A percentile compares a stretch with the other conserved stretches of the same genome.
Evolutionary conservation across 78 protist species (phyloP).

Genomic region (Cavenderia fasciculata): DNA sequence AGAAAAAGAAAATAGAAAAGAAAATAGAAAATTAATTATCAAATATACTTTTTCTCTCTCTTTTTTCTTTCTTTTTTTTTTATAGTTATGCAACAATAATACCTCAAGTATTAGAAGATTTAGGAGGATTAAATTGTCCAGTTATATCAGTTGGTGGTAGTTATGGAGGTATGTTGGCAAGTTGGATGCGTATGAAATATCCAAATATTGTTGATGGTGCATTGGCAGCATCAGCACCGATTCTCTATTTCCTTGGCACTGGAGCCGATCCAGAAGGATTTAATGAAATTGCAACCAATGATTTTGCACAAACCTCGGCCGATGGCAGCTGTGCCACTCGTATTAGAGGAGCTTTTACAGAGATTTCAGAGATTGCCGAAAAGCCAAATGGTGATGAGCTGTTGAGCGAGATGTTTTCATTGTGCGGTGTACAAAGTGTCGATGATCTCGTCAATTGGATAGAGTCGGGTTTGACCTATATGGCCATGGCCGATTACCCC

Average conservation of each 20-base stretch:
- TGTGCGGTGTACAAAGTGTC: conserved; percentile 9
- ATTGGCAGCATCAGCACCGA: conserved; percentile 81
- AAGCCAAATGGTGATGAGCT: background rate
- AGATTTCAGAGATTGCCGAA: background rate
- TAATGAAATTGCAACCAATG: conserved; percentile 69
- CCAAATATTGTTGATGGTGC: conserved; percentile 80
- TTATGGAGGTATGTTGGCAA: conserved; percentile 80
- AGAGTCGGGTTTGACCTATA: conserved; percentile 38
- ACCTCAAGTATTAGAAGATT: background rate
- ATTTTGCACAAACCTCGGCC: conserved; percentile 41
- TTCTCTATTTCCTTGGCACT: conserved; percentile 39
- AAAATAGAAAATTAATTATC: no score
- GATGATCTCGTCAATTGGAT: conserved; percentile 23
- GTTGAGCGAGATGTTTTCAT: conserved; percentile 16
- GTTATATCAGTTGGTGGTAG: conserved; percentile 72
- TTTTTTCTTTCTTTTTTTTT: no score
- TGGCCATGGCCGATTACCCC: conserved; percentile 83
- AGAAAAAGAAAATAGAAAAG: no score
- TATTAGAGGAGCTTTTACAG: conserved; percentile 33
- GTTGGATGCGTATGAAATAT: conserved; percentile 61
- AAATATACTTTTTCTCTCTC: no score
- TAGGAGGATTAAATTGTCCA: conserved; percentile 38
- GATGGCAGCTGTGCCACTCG: conserved; percentile 58
- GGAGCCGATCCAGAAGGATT: conserved; percentile 39
- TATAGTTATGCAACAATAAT: conserved; percentile 63